Evolutionary conservation across 495 filamentous ascomycete genomes (phyloP).

Genomic region (Xylaria scruposa): DNA sequence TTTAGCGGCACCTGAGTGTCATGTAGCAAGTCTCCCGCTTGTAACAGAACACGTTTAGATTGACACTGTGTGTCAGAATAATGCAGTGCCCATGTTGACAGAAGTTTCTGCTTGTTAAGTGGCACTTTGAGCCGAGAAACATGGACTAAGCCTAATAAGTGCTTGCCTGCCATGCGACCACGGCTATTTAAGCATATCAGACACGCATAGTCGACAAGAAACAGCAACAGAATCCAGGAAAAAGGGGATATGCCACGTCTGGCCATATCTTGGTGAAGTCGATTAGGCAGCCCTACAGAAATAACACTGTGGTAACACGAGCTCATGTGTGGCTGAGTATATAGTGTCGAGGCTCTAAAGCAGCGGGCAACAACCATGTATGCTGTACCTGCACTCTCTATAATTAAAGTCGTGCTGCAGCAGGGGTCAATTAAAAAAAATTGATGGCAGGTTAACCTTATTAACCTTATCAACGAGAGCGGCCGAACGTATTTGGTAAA

Average conservation of each 20-base stretch:
- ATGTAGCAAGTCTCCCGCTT: background rate
- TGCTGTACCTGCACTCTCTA: slow-evolving; percentile 2
- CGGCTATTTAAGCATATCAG: slow-evolving; percentile 8
- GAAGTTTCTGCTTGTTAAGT: background rate
- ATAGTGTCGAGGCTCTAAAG: background rate
- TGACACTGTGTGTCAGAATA: background rate
- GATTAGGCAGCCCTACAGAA: background rate
- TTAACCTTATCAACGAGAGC: background rate
- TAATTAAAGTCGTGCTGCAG: slow-evolving; percentile 15
- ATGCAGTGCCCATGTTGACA: background rate
- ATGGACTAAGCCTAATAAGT: background rate
- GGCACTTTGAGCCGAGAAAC: background rate
- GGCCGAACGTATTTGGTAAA: slow-evolving; percentile 4
- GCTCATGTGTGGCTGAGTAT: slow-evolving; percentile 14
- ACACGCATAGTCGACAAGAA: background rate
- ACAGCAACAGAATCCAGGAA: background rate
- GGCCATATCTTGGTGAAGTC: background rate
- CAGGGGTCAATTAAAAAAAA: slow-evolving; percentile 15
- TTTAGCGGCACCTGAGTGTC: background rate
- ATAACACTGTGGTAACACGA: slow-evolving; percentile 3
- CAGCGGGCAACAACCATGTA: background rate
- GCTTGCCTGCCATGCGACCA: background rate
- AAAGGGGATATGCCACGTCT: background rate
- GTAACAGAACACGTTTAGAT: background rate
- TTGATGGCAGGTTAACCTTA: slow-evolving; percentile 4